Conservation (phyloP, 352 stramenopile genomes). For the Pythium aristosporum region DNA sequence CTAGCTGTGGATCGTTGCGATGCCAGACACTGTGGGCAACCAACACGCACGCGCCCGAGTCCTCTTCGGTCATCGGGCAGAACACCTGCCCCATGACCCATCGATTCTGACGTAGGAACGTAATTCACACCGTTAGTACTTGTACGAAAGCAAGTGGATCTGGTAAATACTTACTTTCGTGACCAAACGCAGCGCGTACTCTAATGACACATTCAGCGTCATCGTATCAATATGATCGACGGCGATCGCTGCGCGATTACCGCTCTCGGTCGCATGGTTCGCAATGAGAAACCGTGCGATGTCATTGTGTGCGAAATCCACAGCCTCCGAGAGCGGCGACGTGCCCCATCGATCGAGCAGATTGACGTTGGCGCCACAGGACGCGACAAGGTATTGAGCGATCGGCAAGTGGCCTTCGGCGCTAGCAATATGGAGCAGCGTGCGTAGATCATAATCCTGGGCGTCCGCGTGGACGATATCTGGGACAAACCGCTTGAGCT, state of each 20-base stretch:
- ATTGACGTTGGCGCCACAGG: constrained; percentile 68
- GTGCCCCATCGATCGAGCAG: constrained; percentile 77
- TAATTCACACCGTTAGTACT: neutral
- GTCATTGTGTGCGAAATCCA: constrained; percentile 79
- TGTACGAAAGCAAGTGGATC: neutral
- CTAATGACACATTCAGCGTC: constrained; percentile 58
- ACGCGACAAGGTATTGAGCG: constrained; percentile 64
- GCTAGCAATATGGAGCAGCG: constrained; percentile 70
- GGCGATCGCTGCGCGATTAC: constrained; percentile 50
- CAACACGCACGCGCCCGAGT: constrained; percentile 51
- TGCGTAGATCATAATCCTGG: constrained; percentile 75
- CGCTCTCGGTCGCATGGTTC: constrained; percentile 64
- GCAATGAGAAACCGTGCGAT: constrained; percentile 63
- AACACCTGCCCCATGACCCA: constrained; percentile 80
- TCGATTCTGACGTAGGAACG: constrained; percentile 34
- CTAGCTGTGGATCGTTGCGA: constrained; percentile 33
- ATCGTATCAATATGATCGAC: constrained; percentile 61
- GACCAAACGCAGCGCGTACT: constrained; percentile 62
- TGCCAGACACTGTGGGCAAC: constrained; percentile 75
- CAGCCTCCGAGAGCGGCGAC: constrained; percentile 66
- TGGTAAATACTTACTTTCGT: constrained; percentile 39
- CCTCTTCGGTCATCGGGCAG: constrained; percentile 59
- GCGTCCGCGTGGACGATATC: constrained; percentile 57
- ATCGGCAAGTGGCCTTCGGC: constrained; percentile 60
- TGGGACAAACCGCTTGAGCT: constrained; percentile 54